Evolutionary conservation across 2,329 filamentous ascomycete species (phyloP).

Genomic region (Alternaria consortialis): DNA sequence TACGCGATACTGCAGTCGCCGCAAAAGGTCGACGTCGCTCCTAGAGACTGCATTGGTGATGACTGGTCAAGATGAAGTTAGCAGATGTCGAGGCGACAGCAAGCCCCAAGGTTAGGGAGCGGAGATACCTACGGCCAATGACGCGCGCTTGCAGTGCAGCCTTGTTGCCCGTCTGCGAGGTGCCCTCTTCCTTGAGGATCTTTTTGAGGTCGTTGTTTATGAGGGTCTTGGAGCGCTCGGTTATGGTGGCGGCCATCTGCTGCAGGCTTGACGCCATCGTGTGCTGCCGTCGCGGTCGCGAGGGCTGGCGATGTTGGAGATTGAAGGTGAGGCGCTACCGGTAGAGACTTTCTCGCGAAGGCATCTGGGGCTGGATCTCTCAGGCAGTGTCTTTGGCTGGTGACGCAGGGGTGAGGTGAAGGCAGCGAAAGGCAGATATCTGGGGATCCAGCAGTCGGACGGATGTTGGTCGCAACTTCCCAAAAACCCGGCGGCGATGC

Average conservation of each 20-base stretch:
- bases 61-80: slow-evolving; percentile 47
- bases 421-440: slow-evolving; percentile 18
- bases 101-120: slow-evolving; percentile 7
- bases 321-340: slow-evolving; percentile 23
- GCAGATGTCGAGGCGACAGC: slow-evolving; percentile 14
- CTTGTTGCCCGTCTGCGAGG: slow-evolving; percentile 82
- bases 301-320: slow-evolving; percentile 10
- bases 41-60: slow-evolving; percentile 46
- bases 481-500: slow-evolving; percentile 7
- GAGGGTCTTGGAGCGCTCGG: slow-evolving; percentile 62
- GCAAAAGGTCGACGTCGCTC: slow-evolving; percentile 49
- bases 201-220: slow-evolving; percentile 75
- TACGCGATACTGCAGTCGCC: slow-evolving; percentile 52
- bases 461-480: slow-evolving; percentile 32
- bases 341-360: slow-evolving; percentile 17
- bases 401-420: slow-evolving; percentile 22
- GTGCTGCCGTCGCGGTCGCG: slow-evolving; percentile 15
- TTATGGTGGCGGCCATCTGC: slow-evolving; percentile 50
- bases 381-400: slow-evolving; percentile 5
- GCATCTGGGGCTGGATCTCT: slow-evolving; percentile 16
- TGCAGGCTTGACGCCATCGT: slow-evolving; percentile 53
- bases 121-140: slow-evolving; percentile 71
- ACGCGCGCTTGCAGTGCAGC: slow-evolving; percentile 81
- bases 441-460: slow-evolving; percentile 19
- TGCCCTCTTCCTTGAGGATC: slow-evolving; percentile 76